Evolutionary conservation across 1,139 yeast species (phyloP), one percentile per base, ranked within the genome.

Genomic region (Debaryomyces singareniensis): DNA sequence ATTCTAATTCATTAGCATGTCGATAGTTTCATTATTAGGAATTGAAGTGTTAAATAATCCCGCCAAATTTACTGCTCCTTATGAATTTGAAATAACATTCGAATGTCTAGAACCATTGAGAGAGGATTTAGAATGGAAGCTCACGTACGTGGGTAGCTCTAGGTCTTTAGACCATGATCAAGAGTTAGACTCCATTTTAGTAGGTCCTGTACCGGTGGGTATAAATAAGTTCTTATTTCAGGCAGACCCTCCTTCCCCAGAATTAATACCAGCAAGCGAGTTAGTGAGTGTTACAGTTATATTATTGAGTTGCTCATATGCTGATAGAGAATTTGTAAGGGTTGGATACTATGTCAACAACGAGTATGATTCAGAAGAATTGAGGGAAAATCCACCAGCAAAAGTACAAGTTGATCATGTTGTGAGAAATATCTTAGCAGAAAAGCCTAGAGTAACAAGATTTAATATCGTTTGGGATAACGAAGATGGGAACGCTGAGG

Each of bases 151-250:
- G 29, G 98, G 99, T 2, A 84, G 95, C 5, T 87, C 96, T 1
- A 72, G 93, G 32, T 86, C 96, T 21, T 54, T 86, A 35, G 96
- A 91, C 44, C 96, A 91, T 46, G 99, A 91, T 55, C 98, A 93
- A 58, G 97, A 89, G 51, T 65, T 91, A 34, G 99, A 91, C 51
- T 86, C 96, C 2, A 78, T 93, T 27, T 64, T 93, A 15, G 99
- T 91, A 4, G 98, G 99, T 0, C 99, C 98, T 0, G 95, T 91
- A 3, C 99, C 98, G 0, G 95, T 91, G 4, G 99, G 99, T 1
- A 78, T 91, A 31, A 91, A 91, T 52, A 89, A 91, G 56, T 93
- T 91, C 46, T 69, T 89, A 12, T 84, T 91, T 53, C 78, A 85
- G 20, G 97, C 98, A 0, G 97, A 91, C 47, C 95, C 99, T 0